These are phyloP conservation scores for Hypoxylon rubiginosum DNA, from an alignment of 2,329 filamentous ascomycete genomes.

Conservation along the genomic window DNA sequence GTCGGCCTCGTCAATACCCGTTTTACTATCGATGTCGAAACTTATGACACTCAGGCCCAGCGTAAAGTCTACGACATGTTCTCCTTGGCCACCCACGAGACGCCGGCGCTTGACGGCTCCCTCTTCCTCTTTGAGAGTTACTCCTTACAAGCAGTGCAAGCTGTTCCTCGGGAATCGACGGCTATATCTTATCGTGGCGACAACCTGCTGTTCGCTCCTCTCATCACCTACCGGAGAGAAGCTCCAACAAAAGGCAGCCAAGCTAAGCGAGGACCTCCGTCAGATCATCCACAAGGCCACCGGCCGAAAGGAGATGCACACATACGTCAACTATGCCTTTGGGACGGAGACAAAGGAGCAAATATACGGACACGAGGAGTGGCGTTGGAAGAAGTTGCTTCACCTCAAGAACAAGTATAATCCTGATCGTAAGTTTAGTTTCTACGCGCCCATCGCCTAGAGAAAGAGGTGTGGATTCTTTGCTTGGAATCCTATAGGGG, in stretches of 20 bases:
- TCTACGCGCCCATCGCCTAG: slow-evolving; percentile 45
- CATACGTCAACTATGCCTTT: slow-evolving; percentile 55
- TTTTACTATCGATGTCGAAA: slow-evolving; percentile 42
- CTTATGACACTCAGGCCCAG: slow-evolving; percentile 54
- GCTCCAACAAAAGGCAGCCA: slow-evolving; percentile 29
- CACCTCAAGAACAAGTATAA: slow-evolving; percentile 55
- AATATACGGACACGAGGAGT: slow-evolving; percentile 56
- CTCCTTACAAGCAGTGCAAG: slow-evolving; percentile 38
- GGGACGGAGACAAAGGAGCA: slow-evolving; percentile 49
- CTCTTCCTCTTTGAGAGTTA: slow-evolving; percentile 46
- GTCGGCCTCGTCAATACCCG: slow-evolving; percentile 37
- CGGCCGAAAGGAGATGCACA: slow-evolving; percentile 41
- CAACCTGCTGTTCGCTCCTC: slow-evolving; percentile 37
- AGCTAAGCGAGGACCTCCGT: slow-evolving; percentile 49
- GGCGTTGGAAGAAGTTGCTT: slow-evolving; percentile 55
- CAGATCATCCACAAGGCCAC: slow-evolving; percentile 44
- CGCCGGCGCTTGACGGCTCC: slow-evolving; percentile 50
- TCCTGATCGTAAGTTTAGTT: slow-evolving; percentile 51
- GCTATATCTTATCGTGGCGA: slow-evolving; percentile 41
- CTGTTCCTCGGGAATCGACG: slow-evolving; percentile 29
- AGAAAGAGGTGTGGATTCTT: too few relatives aligned
- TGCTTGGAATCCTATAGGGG: too few relatives aligned
- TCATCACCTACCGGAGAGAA: slow-evolving; percentile 48
- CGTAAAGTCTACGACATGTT: slow-evolving; percentile 56
- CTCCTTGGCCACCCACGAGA: slow-evolving; percentile 48